phyloP scores from a whole-genome alignment of 2,329 filamentous ascomycete species.

The Colletotrichum sp. region DNA sequence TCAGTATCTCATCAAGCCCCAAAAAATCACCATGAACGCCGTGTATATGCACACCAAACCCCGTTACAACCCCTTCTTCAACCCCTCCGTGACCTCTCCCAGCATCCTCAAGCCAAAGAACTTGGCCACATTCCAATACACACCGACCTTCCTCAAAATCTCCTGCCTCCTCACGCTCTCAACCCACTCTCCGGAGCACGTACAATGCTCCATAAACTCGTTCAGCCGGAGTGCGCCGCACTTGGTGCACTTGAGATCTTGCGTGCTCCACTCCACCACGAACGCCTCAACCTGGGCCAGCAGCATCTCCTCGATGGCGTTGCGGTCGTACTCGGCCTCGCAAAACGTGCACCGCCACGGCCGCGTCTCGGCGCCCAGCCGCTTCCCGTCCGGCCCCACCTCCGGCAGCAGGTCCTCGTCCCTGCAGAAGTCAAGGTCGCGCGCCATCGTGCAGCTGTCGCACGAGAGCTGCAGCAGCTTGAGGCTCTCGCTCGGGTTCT shows the following conservation, averaged over 20 bases:
- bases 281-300: conserved; percentile 77
- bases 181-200: conserved; percentile 86
- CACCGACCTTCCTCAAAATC: conserved; percentile 66
- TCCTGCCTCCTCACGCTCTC: conserved; percentile 72
- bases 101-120: conserved; percentile 87
- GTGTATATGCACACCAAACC: not conserved
- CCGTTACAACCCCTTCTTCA: conserved; percentile 51
- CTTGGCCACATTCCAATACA: conserved; percentile 76
- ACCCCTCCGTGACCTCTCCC: conserved; percentile 71
- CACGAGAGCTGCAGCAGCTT: conserved; percentile 80
- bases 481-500: conserved; percentile 81
- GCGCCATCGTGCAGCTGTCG: conserved; percentile 85
- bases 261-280: conserved; percentile 81
- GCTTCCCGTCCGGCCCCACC: conserved; percentile 14
- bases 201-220: conserved; percentile 97
- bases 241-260: conserved; percentile 82
- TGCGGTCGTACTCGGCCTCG: conserved; percentile 74
- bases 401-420: conserved; percentile 80
- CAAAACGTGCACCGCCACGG: conserved; percentile 82
- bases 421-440: conserved; percentile 90
- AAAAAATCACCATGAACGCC: not conserved
- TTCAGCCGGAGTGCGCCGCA: conserved; percentile 80
- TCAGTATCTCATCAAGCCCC: not conserved
- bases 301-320: conserved; percentile 83
- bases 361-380: conserved; percentile 36